Evolutionary conservation across 352 stramenopile genomes (phyloP).

Genomic region (Globisporangium iwayamae): DNA sequence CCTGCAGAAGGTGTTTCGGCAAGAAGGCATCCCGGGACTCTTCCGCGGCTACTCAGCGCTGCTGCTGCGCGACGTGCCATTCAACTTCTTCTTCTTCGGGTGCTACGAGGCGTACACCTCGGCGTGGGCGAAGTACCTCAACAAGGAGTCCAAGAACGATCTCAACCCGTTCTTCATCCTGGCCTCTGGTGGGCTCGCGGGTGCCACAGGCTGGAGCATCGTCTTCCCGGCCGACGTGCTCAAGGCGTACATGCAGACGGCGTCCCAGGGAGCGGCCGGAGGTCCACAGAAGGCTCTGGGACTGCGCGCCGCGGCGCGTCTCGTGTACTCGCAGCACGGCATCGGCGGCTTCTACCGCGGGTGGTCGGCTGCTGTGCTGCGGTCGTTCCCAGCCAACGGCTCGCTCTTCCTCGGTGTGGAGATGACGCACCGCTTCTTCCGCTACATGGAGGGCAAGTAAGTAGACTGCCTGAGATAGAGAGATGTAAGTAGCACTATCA

Average conservation of each 20-base stretch:
- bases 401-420: slow-evolving; percentile 89
- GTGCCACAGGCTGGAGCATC: slow-evolving; percentile 79
- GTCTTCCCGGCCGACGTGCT: slow-evolving; percentile 85
- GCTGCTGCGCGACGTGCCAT: slow-evolving; percentile 85
- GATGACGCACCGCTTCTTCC: slow-evolving; percentile 81
- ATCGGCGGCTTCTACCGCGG: slow-evolving; percentile 80
- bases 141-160: slow-evolving; percentile 65
- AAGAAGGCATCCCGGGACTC: slow-evolving; percentile 60
- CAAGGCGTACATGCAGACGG: slow-evolving; percentile 83
- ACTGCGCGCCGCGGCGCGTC: slow-evolving; percentile 43
- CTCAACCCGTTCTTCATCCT: slow-evolving; percentile 74
- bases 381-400: slow-evolving; percentile 86
- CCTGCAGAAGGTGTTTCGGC: slow-evolving; percentile 53
- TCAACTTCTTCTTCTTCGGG: slow-evolving; percentile 91
- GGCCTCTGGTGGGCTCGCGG: slow-evolving; percentile 66
- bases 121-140: slow-evolving; percentile 33
- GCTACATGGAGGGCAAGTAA: slow-evolving; percentile 39
- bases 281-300: slow-evolving; percentile 18
- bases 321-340: slow-evolving; percentile 68
- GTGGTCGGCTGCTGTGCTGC: slow-evolving; percentile 81
- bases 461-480: neutral
- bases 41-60: slow-evolving; percentile 82
- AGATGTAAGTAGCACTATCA: slow-evolving; percentile 5
- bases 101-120: slow-evolving; percentile 78
- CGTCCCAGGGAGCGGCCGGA: slow-evolving; percentile 18